phyloP scores from a whole-genome alignment of 495 filamentous ascomycete genomes.

The Penicillium crystallinum region DNA sequence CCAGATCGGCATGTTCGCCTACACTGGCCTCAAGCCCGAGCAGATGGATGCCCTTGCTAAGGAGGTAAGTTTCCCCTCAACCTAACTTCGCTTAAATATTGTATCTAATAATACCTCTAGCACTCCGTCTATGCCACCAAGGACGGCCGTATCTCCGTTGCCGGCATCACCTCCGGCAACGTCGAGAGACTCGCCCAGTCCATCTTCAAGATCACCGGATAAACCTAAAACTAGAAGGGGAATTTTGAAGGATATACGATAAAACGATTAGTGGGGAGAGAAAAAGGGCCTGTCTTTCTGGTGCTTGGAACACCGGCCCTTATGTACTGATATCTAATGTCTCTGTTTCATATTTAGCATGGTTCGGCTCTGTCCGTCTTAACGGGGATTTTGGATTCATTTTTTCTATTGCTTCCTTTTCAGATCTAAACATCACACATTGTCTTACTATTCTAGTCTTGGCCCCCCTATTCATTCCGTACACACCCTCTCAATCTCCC shows the following conservation, averaged over 20 bases:
- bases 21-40: constrained; percentile 87
- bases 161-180: constrained; percentile 90
- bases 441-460: too few species aligned
- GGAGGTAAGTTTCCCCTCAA: constrained; percentile 51
- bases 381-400: constrained; percentile 26
- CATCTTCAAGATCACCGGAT: constrained; percentile 87
- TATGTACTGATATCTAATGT: constrained; percentile 32
- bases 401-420: not conserved
- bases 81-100: not conserved
- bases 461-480: too few species aligned
- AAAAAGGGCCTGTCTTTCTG: constrained; percentile 9
- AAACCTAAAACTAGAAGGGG: constrained; percentile 19
- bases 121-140: constrained; percentile 97
- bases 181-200: constrained; percentile 89
- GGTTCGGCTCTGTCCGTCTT: constrained; percentile 23
- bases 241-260: constrained; percentile 7
- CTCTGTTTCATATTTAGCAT: constrained; percentile 28
- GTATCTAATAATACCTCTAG: constrained; percentile 32
- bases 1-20: constrained; percentile 97
- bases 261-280: constrained; percentile 9
- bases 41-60: constrained; percentile 91
- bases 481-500: not conserved
- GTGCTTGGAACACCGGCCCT: constrained; percentile 7
- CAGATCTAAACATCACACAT: not conserved
- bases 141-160: constrained; percentile 96